These are phyloP conservation scores for Rubroboletus pulcherrimus DNA, from an alignment of 768 basidiomycete genomes.

Conservation along the genomic window DNA sequence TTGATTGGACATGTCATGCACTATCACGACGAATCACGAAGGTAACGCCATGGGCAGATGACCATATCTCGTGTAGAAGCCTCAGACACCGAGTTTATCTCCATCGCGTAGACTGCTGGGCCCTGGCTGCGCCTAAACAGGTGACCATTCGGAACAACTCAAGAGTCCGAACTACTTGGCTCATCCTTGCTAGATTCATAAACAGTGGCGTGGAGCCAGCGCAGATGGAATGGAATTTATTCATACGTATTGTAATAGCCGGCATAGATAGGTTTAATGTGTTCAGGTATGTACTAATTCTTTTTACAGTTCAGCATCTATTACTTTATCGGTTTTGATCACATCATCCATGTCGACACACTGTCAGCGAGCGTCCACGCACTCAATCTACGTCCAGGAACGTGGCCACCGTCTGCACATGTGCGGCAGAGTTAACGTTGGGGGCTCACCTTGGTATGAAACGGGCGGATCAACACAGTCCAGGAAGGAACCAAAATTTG, in stretches of 20 bases:
- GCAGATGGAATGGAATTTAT: background rate
- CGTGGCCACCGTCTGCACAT: background rate
- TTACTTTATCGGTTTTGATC: background rate
- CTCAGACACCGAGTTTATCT: too few relatives aligned
- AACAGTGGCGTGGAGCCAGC: background rate
- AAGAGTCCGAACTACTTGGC: too few relatives aligned
- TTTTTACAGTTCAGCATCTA: background rate
- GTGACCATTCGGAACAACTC: too few relatives aligned
- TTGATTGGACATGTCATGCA: too few relatives aligned
- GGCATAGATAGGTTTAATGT: background rate
- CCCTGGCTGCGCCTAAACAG: too few relatives aligned
- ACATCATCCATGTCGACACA: background rate
- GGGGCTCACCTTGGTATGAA: background rate
- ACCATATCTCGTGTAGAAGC: too few relatives aligned
- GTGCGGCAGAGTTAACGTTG: too few relatives aligned
- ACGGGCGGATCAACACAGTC: constrained; percentile 32
- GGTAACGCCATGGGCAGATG: too few relatives aligned
- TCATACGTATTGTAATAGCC: background rate
- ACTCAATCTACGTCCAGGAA: background rate
- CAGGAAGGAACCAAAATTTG: constrained; percentile 49
- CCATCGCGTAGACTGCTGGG: too few relatives aligned
- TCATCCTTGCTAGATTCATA: too few relatives aligned
- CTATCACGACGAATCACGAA: too few relatives aligned
- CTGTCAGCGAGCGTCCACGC: background rate
- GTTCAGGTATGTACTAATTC: background rate